Conservation (phyloP, 441 rosid genomes). For the Syzygium syzygioides region DNA sequence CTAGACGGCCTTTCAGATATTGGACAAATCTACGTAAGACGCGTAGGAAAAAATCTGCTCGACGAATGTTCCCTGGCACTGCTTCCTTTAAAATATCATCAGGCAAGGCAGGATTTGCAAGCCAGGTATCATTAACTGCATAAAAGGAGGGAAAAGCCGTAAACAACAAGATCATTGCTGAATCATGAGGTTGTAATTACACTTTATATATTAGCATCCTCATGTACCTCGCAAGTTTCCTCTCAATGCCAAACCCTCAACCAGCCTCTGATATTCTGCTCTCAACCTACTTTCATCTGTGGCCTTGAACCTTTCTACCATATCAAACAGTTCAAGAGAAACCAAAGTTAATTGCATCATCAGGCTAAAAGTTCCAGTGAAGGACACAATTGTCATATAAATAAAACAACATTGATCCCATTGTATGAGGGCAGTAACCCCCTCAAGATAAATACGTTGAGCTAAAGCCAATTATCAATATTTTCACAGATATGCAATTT, state of each 20-base stretch:
- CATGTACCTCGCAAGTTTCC: conserved; percentile 70
- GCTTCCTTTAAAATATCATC: conserved; percentile 92
- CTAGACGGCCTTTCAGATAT: conserved; percentile 66
- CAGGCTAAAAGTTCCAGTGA: neutral
- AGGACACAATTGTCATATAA: neutral
- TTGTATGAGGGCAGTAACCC: neutral
- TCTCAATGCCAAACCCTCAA: conserved; percentile 87
- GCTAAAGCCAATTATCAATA: neutral
- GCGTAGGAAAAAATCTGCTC: conserved; percentile 91
- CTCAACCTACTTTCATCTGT: conserved; percentile 85
- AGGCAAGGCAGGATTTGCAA: conserved; percentile 96
- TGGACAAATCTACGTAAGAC: conserved; percentile 86
- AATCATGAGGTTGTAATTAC: neutral
- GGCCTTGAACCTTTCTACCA: conserved; percentile 99
- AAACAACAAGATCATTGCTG: neutral
- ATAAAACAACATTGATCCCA: neutral
- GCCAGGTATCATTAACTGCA: conserved; percentile 80
- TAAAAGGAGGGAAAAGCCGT: neutral
- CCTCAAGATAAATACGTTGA: neutral
- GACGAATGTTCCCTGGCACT: conserved; percentile 95
- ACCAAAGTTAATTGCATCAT: conserved; percentile 14
- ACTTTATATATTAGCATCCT: neutral
- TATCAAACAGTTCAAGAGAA: conserved; percentile 33
- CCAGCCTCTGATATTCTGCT: conserved; percentile 86
- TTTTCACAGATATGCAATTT: neutral